Percentiles rank a stretch among this genome's conserved stretches.
These are phyloP conservation scores for Linnemannia zychae DNA, from an alignment of 192 early-diverging fungal species.

Conservation along the genomic window DNA sequence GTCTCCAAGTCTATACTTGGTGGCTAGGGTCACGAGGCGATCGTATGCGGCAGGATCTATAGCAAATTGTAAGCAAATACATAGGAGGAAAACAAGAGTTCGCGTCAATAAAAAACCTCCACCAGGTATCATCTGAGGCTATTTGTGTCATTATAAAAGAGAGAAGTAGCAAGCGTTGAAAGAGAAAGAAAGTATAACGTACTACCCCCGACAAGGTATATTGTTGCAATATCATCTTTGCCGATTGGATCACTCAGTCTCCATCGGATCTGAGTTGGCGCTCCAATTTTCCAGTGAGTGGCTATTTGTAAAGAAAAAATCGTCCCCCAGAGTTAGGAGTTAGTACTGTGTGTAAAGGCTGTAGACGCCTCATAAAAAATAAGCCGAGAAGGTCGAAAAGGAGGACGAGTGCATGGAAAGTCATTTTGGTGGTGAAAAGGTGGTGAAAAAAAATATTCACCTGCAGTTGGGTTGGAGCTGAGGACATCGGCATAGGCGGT, in stretches of 20 bases:
- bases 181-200: background rate
- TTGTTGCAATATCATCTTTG: slow-evolving; percentile 1
- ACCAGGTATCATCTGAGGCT: too few relatives aligned
- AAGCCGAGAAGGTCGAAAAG: background rate
- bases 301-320: background rate
- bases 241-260: background rate
- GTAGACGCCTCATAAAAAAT: too few relatives aligned
- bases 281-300: slow-evolving; percentile 28
- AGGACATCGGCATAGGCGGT: slow-evolving; percentile 18
- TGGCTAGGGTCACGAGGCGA: slow-evolving; percentile 3
- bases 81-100: too few relatives aligned
- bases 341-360: too few relatives aligned
- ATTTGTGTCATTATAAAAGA: too few relatives aligned
- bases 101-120: too few relatives aligned
- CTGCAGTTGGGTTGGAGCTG: slow-evolving; percentile 20
- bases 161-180: background rate
- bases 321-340: too few relatives aligned
- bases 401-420: background rate
- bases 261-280: slow-evolving; percentile 16
- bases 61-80: too few relatives aligned
- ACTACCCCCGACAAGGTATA: slow-evolving; percentile 41
- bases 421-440: background rate
- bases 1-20: background rate
- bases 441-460: background rate
- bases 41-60: slow-evolving; percentile 23